These are phyloP conservation scores for Fusarium azukiicola DNA, from an alignment of 2,329 filamentous ascomycete species.

Conservation along the genomic window DNA sequence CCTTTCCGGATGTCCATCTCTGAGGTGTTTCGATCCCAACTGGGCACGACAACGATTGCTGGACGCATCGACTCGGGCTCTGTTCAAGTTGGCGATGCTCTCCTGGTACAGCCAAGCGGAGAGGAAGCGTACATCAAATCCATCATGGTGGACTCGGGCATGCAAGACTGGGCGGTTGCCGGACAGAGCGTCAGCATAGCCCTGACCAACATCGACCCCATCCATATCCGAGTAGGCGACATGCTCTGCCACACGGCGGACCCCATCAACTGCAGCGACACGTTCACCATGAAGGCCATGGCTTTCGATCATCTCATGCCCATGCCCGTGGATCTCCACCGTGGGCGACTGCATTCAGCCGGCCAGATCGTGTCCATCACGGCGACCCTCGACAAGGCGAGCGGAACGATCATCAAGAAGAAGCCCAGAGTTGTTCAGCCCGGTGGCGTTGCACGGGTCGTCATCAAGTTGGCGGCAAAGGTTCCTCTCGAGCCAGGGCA, in stretches of 20 bases:
- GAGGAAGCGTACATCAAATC: slow-evolving; percentile 91
- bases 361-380: slow-evolving; percentile 87
- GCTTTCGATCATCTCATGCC: slow-evolving; percentile 95
- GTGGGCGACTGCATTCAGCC: slow-evolving; percentile 89
- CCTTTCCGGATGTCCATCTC: slow-evolving; percentile 92
- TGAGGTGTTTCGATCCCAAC: slow-evolving; percentile 91
- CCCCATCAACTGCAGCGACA: slow-evolving; percentile 85
- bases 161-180: slow-evolving; percentile 93
- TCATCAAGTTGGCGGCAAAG: slow-evolving; percentile 86
- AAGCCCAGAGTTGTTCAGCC: slow-evolving; percentile 92
- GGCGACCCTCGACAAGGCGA: slow-evolving; percentile 89
- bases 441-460: slow-evolving; percentile 87
- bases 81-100: slow-evolving; percentile 90
- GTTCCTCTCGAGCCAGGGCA: slow-evolving; percentile 91
- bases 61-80: slow-evolving; percentile 93
- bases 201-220: slow-evolving; percentile 90
- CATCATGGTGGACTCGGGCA: slow-evolving; percentile 87
- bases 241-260: slow-evolving; percentile 87
- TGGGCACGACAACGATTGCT: slow-evolving; percentile 91
- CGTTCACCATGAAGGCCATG: slow-evolving; percentile 90
- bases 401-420: slow-evolving; percentile 88
- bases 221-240: slow-evolving; percentile 91
- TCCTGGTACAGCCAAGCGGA: slow-evolving; percentile 90
- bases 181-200: slow-evolving; percentile 94
- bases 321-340: slow-evolving; percentile 93